phyloP scores from a whole-genome alignment of 1,139 yeast genomes.

The Debaryomyces sp. region DNA sequence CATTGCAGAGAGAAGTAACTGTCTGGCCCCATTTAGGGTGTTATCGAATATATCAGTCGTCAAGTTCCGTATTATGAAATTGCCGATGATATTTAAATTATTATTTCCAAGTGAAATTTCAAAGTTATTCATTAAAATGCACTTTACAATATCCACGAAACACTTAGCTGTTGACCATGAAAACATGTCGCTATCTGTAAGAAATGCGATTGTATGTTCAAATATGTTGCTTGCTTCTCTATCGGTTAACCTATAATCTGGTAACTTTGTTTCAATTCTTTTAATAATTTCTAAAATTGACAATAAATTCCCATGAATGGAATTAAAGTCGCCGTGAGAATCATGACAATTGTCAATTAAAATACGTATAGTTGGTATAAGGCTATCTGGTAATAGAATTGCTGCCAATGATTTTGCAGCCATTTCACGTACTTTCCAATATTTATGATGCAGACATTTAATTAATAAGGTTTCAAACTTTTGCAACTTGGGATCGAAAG shows the following conservation, averaged over 20 bases:
- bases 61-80: slow-evolving; percentile 8
- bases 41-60: not conserved
- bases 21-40: slow-evolving; percentile 46
- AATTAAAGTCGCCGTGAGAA: slow-evolving; percentile 31
- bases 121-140: not conserved
- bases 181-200: slow-evolving; percentile 15
- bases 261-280: slow-evolving; percentile 5
- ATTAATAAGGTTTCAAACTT: slow-evolving; percentile 52
- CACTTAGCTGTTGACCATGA: slow-evolving; percentile 36
- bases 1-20: slow-evolving; percentile 40
- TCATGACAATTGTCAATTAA: slow-evolving; percentile 11
- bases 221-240: not conserved
- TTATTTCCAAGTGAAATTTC: not conserved
- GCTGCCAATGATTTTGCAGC: slow-evolving; percentile 73
- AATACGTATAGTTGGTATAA: slow-evolving; percentile 10
- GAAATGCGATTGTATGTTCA: not conserved
- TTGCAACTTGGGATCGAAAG: slow-evolving; percentile 41
- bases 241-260: not conserved
- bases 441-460: slow-evolving; percentile 48
- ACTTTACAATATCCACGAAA: slow-evolving; percentile 29
- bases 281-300: slow-evolving; percentile 39
- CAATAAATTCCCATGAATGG: slow-evolving; percentile 59
- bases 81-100: slow-evolving; percentile 12
- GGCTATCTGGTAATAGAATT: slow-evolving; percentile 36
- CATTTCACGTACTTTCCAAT: slow-evolving; percentile 88